A percentile compares a stretch with the other conserved stretches of the same genome.
Conservation (phyloP, 352 stramenopile genomes). For the Phytophthora foliorum region DNA sequence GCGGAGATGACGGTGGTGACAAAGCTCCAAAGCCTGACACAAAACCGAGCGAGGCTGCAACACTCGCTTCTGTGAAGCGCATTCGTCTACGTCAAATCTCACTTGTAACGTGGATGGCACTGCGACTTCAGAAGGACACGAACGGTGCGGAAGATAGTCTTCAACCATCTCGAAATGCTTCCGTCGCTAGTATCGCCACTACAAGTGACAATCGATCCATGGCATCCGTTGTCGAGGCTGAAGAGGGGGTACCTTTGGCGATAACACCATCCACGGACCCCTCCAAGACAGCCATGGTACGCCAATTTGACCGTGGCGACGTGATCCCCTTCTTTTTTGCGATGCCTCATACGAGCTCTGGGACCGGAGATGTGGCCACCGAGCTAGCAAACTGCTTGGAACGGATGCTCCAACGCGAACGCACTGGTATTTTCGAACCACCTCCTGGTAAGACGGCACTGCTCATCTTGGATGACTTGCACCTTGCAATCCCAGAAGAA, state of each 20-base stretch:
- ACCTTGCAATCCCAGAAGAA: slow-evolving; percentile 33
- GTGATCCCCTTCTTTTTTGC: slow-evolving; percentile 62
- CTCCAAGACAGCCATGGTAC: slow-evolving; percentile 17
- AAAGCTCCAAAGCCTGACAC: slow-evolving; percentile 7
- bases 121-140: slow-evolving; percentile 33
- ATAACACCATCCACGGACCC: slow-evolving; percentile 22
- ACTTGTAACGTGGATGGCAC: slow-evolving; percentile 46
- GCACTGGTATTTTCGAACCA: slow-evolving; percentile 56
- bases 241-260: slow-evolving; percentile 15
- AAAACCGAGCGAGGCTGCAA: slow-evolving; percentile 21
- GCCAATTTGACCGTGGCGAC: slow-evolving; percentile 46
- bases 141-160: neutral
- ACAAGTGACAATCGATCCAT: slow-evolving; percentile 1
- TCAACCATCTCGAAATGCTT: neutral
- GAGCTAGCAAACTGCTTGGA: slow-evolving; percentile 56
- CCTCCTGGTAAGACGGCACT: slow-evolving; percentile 63
- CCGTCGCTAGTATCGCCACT: slow-evolving; percentile 2
- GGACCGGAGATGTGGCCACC: slow-evolving; percentile 14
- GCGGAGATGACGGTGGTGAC: neutral
- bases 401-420: slow-evolving; percentile 66
- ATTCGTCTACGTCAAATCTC: slow-evolving; percentile 60
- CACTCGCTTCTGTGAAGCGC: slow-evolving; percentile 48
- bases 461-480: slow-evolving; percentile 66
- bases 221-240: slow-evolving; percentile 21
- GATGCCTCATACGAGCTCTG: slow-evolving; percentile 31